Percentiles rank a stretch among this genome's conserved stretches.
Conservation (phyloP, 2,329 filamentous ascomycete genomes). For the Eutypella sp. region DNA sequence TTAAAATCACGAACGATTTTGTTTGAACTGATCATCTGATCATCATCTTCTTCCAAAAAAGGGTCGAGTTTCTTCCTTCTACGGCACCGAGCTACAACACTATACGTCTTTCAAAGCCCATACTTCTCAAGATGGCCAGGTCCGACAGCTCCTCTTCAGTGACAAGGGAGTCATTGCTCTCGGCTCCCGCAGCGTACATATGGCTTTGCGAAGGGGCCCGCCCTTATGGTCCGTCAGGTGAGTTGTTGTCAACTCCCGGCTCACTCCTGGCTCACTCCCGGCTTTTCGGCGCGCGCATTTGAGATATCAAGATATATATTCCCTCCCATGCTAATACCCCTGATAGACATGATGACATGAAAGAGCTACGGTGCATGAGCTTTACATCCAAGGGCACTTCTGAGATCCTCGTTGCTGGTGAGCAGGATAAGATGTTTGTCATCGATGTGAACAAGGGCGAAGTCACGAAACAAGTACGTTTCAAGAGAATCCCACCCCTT, state of each 20-base stretch:
- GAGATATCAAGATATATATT: no score
- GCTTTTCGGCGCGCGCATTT: no score
- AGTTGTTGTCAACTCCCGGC: no score
- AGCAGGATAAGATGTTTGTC: conserved; percentile 80
- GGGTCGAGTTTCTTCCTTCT: conserved; percentile 87
- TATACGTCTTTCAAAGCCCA: conserved; percentile 91
- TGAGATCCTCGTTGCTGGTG: conserved; percentile 82
- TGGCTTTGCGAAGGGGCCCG: conserved; percentile 76
- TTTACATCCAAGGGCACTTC: conserved; percentile 82
- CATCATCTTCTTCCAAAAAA: conserved; percentile 32
- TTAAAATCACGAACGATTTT: no score
- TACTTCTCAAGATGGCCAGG: conserved; percentile 64
- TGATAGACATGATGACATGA: conserved; percentile 67
- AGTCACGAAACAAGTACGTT: conserved; percentile 61
- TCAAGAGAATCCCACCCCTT: no score
- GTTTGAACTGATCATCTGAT: conserved; percentile 1
- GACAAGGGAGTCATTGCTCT: conserved; percentile 87
- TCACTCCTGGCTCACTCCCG: no score
- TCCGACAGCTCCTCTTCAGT: conserved; percentile 86
- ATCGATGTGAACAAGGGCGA: conserved; percentile 66
- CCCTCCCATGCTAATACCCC: conserved; percentile 1
- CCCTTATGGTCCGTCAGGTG: conserved; percentile 85
- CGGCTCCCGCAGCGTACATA: conserved; percentile 78
- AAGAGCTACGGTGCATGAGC: conserved; percentile 87
- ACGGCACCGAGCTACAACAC: conserved; percentile 74